phyloP scores from a whole-genome alignment of 75 land plant genomes.

The Cryptomeria japonica region DNA sequence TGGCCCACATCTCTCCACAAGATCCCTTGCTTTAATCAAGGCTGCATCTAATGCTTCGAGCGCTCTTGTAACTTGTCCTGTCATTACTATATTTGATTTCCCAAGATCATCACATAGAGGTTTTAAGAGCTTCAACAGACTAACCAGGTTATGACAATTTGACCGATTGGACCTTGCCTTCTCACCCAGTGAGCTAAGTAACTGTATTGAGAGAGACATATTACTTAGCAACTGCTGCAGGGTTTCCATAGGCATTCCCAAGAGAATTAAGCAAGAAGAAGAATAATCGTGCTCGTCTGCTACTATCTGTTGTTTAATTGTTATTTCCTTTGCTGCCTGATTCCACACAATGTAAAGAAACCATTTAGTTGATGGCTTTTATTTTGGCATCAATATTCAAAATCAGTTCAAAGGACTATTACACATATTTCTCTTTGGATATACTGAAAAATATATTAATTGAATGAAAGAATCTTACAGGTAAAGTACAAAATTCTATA shows the following conservation, averaged over 20 bases:
- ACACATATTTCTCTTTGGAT: not conserved
- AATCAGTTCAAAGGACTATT: not conserved
- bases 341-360: constrained; percentile 1
- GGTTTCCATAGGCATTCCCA: constrained; percentile 13
- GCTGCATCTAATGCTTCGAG: constrained; percentile 23
- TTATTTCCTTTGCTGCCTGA: not conserved
- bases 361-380: not conserved
- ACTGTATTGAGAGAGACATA: not conserved
- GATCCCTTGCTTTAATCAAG: constrained; percentile 22
- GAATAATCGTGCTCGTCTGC: not conserved
- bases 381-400: not conserved
- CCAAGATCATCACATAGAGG: constrained; percentile 26
- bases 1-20: constrained; percentile 27
- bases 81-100: constrained; percentile 15
- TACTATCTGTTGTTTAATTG: constrained; percentile 5
- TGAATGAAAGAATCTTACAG: not conserved
- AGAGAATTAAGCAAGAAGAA: not conserved
- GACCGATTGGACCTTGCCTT: constrained; percentile 4
- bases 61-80: constrained; percentile 8
- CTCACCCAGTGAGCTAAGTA: constrained; percentile 11
- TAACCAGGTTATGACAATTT: constrained; percentile 25
- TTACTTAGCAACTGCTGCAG: not conserved
- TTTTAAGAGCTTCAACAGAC: constrained; percentile 20
- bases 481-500: not conserved
- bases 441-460: not conserved